Conservation (phyloP, 352 stramenopile species). For the Phytophthora foliorum region DNA sequence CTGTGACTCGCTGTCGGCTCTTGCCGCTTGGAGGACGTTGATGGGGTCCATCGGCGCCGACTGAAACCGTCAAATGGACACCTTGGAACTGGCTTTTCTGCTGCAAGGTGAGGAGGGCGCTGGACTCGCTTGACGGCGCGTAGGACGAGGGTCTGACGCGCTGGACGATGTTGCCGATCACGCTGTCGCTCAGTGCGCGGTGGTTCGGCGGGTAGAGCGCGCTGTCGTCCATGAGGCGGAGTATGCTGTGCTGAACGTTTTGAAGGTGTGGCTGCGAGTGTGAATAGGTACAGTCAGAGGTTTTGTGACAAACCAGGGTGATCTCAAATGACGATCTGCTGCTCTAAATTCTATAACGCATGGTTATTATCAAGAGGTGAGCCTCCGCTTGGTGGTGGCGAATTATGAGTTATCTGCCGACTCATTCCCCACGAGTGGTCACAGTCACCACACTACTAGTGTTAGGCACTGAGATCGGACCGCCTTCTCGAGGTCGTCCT, state of each 20-base stretch:
- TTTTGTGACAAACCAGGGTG: too few relatives aligned
- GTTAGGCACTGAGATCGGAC: too few relatives aligned
- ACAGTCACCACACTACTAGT: too few relatives aligned
- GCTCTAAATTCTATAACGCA: too few relatives aligned
- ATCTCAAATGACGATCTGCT: constrained; percentile 1
- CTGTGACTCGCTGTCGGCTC: not conserved
- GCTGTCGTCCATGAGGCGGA: constrained; percentile 10
- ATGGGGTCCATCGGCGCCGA: not conserved
- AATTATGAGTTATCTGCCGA: too few relatives aligned
- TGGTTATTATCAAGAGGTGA: too few relatives aligned
- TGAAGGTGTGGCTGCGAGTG: not conserved
- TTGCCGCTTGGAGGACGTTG: not conserved
- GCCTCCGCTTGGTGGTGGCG: too few relatives aligned
- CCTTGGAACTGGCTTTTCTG: constrained; percentile 11
- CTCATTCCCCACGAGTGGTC: too few relatives aligned
- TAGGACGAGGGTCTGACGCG: not conserved
- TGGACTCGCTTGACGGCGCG: not conserved
- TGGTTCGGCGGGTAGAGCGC: constrained; percentile 16
- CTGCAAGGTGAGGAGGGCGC: not conserved
- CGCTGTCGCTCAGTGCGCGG: constrained; percentile 5
- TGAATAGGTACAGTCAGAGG: too few relatives aligned
- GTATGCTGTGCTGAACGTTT: constrained; percentile 2
- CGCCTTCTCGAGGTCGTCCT: too few relatives aligned
- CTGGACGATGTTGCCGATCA: constrained; percentile 13
- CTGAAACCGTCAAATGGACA: constrained; percentile 8